phyloP scores from a whole-genome alignment of 2,329 filamentous ascomycete species.

The Nemania sp. region DNA sequence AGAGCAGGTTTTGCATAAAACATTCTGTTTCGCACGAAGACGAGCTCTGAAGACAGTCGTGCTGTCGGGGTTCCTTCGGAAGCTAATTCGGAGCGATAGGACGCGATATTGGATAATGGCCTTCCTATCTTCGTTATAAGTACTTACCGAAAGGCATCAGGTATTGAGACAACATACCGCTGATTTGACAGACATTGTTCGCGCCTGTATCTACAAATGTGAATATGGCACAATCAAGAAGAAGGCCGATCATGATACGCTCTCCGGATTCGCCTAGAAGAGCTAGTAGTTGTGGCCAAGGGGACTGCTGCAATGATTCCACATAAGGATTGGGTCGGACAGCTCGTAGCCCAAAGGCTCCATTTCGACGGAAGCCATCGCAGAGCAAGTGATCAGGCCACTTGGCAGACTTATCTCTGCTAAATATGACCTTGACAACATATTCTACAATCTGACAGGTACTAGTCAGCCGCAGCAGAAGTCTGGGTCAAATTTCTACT shows the following conservation, averaged over 20 bases:
- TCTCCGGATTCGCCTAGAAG: constrained; percentile 78
- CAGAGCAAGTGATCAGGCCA: constrained; percentile 78
- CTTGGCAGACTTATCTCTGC: constrained; percentile 52
- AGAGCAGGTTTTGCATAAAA: constrained; percentile 79
- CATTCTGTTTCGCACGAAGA: constrained; percentile 81
- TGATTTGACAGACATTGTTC: constrained; percentile 77
- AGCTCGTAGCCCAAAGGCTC: constrained; percentile 59
- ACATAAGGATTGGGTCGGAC: constrained; percentile 73
- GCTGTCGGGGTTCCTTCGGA: constrained; percentile 10
- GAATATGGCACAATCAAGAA: constrained; percentile 81
- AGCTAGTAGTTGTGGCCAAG: constrained; percentile 77
- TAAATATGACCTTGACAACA: constrained; percentile 77
- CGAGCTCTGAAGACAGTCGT: constrained; percentile 61
- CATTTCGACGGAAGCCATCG: constrained; percentile 72
- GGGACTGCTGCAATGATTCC: constrained; percentile 65
- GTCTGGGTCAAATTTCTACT: background rate
- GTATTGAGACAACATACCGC: constrained; percentile 60
- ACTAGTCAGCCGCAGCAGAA: constrained; percentile 19
- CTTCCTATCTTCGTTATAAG: constrained; percentile 44
- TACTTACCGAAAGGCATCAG: background rate
- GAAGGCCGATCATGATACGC: constrained; percentile 74
- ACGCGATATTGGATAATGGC: constrained; percentile 55
- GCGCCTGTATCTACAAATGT: constrained; percentile 60
- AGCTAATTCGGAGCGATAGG: constrained; percentile 25
- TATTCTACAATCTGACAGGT: constrained; percentile 71